Percentiles rank a stretch among this genome's conserved stretches.
Conservation (phyloP, 208 protist genomes). For the Lotmaria passim region DNA sequence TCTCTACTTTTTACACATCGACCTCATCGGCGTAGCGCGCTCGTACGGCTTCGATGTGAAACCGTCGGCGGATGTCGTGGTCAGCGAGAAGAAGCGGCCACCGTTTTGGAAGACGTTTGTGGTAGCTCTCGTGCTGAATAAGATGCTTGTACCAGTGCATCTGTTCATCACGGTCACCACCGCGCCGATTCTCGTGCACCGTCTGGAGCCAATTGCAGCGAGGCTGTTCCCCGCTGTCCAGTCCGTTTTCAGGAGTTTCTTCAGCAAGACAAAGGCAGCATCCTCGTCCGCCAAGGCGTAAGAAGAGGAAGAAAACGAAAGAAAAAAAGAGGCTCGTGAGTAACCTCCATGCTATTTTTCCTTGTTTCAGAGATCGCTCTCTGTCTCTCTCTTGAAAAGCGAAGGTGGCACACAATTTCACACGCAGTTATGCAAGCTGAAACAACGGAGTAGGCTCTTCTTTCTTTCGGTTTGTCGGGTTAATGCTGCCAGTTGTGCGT, state of each 20-base stretch:
- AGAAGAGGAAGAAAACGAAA: background rate
- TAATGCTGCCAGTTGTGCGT: too few species aligned
- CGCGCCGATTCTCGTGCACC: slow-evolving; percentile 67
- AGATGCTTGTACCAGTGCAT: slow-evolving; percentile 78
- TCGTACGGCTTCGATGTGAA: slow-evolving; percentile 76
- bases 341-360: too few species aligned
- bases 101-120: slow-evolving; percentile 76
- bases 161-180: slow-evolving; percentile 64
- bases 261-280: slow-evolving; percentile 19
- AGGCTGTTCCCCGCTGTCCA: slow-evolving; percentile 41
- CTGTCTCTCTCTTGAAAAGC: too few species aligned
- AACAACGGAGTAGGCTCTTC: too few species aligned
- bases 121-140: slow-evolving; percentile 78
- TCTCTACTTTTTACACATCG: slow-evolving; percentile 76
- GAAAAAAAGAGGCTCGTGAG: slow-evolving; percentile 6
- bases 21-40: slow-evolving; percentile 63
- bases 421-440: too few species aligned
- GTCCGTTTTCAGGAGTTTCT: slow-evolving; percentile 33
- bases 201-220: slow-evolving; percentile 69
- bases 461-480: too few species aligned
- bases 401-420: too few species aligned
- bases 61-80: slow-evolving; percentile 31
- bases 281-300: background rate
- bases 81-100: slow-evolving; percentile 31
- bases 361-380: too few species aligned